Base-by-base conservation (phyloP, 1,139 yeast genomes). In the Blastobotrys indianensis region DNA sequence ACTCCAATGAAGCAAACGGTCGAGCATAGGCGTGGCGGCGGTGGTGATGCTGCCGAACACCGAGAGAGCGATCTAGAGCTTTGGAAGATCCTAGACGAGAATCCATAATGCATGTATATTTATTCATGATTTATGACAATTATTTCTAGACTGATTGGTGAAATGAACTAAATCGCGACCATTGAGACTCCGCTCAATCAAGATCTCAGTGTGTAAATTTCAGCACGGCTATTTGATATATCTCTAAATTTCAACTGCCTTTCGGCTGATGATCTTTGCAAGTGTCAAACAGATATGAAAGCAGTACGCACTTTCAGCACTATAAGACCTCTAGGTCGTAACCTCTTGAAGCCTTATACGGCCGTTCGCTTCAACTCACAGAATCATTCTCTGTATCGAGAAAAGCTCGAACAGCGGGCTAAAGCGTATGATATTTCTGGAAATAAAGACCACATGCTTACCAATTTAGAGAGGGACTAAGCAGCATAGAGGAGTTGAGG, bases 401-500 rank as follows among this genome's bases (percentile, higher is more conserved):
- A 61, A 5, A 73, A 79, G 59, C 63, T 81, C 39, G 69, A 73
- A 37, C 41, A 48, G 35, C 35, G 39, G 12, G 48, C 50, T 28
- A 35, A 39, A 30, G 41, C 39, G 41, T 34, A 23, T 7, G 42
- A 44, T 35, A 8, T 7, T 32, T n/a, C 7, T 7, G 25, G 7
- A 3, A n/a, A 2, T 4, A 20, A 7, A 7, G 25, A 20, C 25
- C 25, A 7, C 25, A 10, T 10, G 32, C 38, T 33, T 10, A 40
- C 43, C 11, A 16, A 11, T 4, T n/a, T 30, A 52, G 56, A 37
- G 60, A 70, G 25, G 81, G 80, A 9, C 69, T 71, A 5, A 57
- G 67, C 2, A 67, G 75, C 37, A 68, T 85, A 2, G 80, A 79
- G 9, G 85, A 85, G 50, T 69, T 90, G 54, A 77, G 82, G 57